Conservation (phyloP, 805 yeast species). For the Kluyveromyces starmeri region DNA sequence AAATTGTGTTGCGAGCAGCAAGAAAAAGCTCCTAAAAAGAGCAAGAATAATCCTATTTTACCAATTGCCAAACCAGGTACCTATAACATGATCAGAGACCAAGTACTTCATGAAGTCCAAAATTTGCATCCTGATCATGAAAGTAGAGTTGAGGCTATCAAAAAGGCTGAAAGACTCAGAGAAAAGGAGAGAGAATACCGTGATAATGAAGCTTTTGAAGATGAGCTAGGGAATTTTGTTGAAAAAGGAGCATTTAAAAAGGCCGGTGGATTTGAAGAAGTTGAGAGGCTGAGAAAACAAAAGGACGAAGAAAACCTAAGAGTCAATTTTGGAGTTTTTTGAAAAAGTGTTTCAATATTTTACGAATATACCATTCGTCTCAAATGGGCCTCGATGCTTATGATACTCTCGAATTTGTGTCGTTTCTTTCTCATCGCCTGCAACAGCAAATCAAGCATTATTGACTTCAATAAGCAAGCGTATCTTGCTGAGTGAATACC, state of each 20-base stretch:
- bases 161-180: conserved; percentile 74
- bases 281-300: conserved; percentile 57
- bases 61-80: conserved; percentile 59
- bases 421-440: no score
- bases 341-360: no score
- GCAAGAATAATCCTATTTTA: conserved; percentile 23
- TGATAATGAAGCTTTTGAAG: conserved; percentile 59
- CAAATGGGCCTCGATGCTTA: no score
- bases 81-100: conserved; percentile 55
- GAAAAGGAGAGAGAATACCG: conserved; percentile 56
- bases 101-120: conserved; percentile 69
- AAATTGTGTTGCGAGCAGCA: conserved; percentile 77
- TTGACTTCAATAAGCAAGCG: no score
- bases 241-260: conserved; percentile 66
- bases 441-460: no score
- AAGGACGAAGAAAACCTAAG: conserved; percentile 68
- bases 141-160: conserved; percentile 77
- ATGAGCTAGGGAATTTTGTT: conserved; percentile 79
- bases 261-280: conserved; percentile 84
- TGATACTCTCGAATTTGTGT: no score
- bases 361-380: no score
- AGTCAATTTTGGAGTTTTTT: conserved; percentile 33
- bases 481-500: no score
- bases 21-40: conserved; percentile 44
- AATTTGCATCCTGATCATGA: conserved; percentile 80